Evolutionary conservation across 1,284 basidiomycete genomes (phyloP).

Genomic region (Cryptococcus jaspeensis): DNA sequence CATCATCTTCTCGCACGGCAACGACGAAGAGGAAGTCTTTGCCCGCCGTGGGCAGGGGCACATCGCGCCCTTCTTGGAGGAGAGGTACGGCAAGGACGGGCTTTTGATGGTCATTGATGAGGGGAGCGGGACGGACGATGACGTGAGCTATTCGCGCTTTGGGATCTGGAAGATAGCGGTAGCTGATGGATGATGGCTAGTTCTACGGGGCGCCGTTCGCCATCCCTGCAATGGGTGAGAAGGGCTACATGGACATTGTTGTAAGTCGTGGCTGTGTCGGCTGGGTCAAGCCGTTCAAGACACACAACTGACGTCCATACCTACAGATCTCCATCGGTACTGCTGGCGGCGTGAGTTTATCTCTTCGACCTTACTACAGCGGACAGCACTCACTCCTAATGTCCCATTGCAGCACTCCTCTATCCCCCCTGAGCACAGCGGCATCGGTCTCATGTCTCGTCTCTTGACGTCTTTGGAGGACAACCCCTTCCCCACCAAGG

Average conservation of each 20-base stretch:
- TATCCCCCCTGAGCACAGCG: conserved; percentile 52
- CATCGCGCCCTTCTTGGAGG: conserved; percentile 46
- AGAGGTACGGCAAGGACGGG: conserved; percentile 47
- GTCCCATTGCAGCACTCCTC: conserved; percentile 51
- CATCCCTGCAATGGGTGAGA: conserved; percentile 43
- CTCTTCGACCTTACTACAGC: neutral
- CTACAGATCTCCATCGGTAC: conserved; percentile 44
- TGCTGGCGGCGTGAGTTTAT: conserved; percentile 41
- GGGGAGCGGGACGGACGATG: conserved; percentile 37
- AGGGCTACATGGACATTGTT: conserved; percentile 46
- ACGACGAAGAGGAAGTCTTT: conserved; percentile 49
- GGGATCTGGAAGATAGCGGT: neutral
- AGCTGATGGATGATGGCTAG: conserved; percentile 13
- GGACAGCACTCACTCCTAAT: neutral
- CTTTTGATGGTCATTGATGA: conserved; percentile 52
- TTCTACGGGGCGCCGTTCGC: conserved; percentile 45
- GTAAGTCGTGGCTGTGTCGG: conserved; percentile 10
- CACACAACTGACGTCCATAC: conserved; percentile 1
- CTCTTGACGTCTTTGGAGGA: conserved; percentile 50
- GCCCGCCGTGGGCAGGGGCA: conserved; percentile 47
- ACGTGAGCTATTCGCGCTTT: conserved; percentile 26
- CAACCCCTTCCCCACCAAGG: conserved; percentile 45
- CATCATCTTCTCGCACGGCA: conserved; percentile 48
- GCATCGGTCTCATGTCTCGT: conserved; percentile 52
- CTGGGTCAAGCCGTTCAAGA: neutral